Evolutionary conservation across 805 yeast species (phyloP).

Genomic region (Candida adriatica): DNA sequence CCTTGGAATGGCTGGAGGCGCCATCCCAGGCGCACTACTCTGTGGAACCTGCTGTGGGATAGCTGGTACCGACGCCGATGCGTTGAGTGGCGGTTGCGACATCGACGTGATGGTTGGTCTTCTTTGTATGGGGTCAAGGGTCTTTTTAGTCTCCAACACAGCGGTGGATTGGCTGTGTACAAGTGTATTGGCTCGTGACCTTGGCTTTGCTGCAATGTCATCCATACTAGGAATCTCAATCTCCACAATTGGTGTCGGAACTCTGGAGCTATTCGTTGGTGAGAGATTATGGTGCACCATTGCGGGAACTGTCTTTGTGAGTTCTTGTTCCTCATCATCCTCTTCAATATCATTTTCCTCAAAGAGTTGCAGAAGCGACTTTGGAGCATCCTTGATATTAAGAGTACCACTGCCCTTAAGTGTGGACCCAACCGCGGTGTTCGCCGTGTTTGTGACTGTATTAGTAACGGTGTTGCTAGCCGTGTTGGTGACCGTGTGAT

Average conservation of each 20-base stretch:
- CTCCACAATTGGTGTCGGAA: conserved; percentile 51
- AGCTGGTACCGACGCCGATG: no score
- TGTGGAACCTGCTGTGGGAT: no score
- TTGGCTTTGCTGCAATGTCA: conserved; percentile 22
- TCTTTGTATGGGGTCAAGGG: conserved; percentile 18
- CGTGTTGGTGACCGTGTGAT: conserved; percentile 9
- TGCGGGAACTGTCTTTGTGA: conserved; percentile 18
- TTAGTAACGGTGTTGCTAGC: conserved; percentile 21
- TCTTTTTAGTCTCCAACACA: conserved; percentile 16
- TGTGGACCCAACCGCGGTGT: conserved; percentile 20
- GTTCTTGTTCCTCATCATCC: conserved; percentile 10
- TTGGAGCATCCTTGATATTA: conserved; percentile 53
- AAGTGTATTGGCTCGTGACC: conserved; percentile 27
- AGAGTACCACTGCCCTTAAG: conserved; percentile 22
- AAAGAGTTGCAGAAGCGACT: conserved; percentile 63
- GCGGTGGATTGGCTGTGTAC: conserved; percentile 18
- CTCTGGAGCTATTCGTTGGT: conserved; percentile 22
- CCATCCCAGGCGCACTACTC: no score
- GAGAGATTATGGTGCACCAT: conserved; percentile 15
- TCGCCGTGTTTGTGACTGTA: conserved; percentile 26
- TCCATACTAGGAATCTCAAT: conserved; percentile 70
- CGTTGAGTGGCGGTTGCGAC: no score
- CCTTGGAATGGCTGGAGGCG: conserved; percentile 21
- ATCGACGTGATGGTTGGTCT: conserved; percentile 16
- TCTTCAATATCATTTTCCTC: conserved; percentile 37